Percentiles rank a stretch among this genome's conserved stretches.
Conservation (phyloP, 2,329 filamentous ascomycete species). For the Malbranchea cinnamomea region DNA sequence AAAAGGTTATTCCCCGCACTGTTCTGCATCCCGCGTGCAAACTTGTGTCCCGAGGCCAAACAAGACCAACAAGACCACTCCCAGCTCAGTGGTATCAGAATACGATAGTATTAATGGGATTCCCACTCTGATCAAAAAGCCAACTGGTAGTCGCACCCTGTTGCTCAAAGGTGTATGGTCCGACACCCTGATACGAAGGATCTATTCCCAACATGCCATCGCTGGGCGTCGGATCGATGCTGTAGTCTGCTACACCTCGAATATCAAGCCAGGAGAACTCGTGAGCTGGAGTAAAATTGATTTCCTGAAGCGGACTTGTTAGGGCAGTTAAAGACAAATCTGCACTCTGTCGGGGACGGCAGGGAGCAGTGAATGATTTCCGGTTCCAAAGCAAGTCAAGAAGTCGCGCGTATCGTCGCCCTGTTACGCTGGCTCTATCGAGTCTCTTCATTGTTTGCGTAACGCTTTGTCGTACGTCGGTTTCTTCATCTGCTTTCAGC, state of each 20-base stretch:
- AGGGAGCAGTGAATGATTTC: slow-evolving; percentile 15
- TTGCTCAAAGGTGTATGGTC: slow-evolving; percentile 23
- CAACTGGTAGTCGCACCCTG: slow-evolving; percentile 16
- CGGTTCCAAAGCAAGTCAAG: slow-evolving; percentile 46
- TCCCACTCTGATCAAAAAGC: slow-evolving; percentile 23
- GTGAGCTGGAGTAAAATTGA: slow-evolving; percentile 33
- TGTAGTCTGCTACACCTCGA: slow-evolving; percentile 44
- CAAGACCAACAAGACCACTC: neutral
- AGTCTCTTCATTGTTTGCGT: slow-evolving; percentile 44
- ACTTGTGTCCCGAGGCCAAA: neutral
- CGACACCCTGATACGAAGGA: slow-evolving; percentile 19
- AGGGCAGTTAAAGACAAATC: slow-evolving; percentile 10
- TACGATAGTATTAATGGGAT: no score
- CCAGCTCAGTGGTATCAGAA: no score
- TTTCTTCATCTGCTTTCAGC: slow-evolving; percentile 39
- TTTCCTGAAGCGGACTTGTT: slow-evolving; percentile 21
- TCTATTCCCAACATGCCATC: slow-evolving; percentile 22
- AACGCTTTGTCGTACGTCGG: slow-evolving; percentile 43
- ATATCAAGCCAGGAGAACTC: slow-evolving; percentile 49
- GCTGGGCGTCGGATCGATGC: slow-evolving; percentile 28
- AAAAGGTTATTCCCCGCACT: no score
- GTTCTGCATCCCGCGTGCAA: no score
- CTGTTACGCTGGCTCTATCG: slow-evolving; percentile 43
- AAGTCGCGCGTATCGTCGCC: slow-evolving; percentile 45
- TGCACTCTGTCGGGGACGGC: slow-evolving; percentile 7